phyloP scores from a whole-genome alignment of 2,329 filamentous ascomycete species.

The Aspergillus puulaauensis region DNA sequence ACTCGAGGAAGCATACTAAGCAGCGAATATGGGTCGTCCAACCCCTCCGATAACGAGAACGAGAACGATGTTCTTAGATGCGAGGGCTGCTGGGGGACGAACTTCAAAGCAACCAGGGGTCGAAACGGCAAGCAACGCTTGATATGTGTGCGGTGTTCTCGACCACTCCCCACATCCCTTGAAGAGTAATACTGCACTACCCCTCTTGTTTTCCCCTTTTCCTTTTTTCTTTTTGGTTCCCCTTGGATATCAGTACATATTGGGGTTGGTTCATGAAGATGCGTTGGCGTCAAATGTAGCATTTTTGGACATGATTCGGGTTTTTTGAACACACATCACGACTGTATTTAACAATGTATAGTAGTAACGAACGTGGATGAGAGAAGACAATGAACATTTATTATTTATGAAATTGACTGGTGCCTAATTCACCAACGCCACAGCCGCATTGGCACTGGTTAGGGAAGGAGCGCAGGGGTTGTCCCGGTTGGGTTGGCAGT shows the following conservation, averaged over 20 bases:
- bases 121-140: slow-evolving; percentile 55
- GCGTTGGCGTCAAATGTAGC: not conserved
- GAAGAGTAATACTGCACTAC: not conserved
- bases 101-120: slow-evolving; percentile 62
- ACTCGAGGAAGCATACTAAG: slow-evolving; percentile 58
- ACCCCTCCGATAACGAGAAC: slow-evolving; percentile 44
- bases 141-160: slow-evolving; percentile 59
- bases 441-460: not conserved
- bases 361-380: slow-evolving; percentile 1
- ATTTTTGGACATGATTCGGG: not conserved
- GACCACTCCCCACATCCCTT: slow-evolving; percentile 18
- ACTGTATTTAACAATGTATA: slow-evolving; percentile 3
- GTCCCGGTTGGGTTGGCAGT: no score
- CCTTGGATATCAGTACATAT: not conserved
- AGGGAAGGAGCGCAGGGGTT: no score
- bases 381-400: not conserved
- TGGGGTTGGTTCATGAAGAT: not conserved
- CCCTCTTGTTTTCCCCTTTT: not conserved
- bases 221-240: not conserved
- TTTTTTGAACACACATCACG: not conserved
- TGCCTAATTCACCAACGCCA: not conserved
- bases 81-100: slow-evolving; percentile 57
- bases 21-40: slow-evolving; percentile 52
- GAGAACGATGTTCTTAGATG: slow-evolving; percentile 56
- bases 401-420: not conserved